These are phyloP conservation scores for Emmonsiellopsis sp. DNA, from an alignment of 2,329 filamentous ascomycete species.

Conservation along the genomic window DNA sequence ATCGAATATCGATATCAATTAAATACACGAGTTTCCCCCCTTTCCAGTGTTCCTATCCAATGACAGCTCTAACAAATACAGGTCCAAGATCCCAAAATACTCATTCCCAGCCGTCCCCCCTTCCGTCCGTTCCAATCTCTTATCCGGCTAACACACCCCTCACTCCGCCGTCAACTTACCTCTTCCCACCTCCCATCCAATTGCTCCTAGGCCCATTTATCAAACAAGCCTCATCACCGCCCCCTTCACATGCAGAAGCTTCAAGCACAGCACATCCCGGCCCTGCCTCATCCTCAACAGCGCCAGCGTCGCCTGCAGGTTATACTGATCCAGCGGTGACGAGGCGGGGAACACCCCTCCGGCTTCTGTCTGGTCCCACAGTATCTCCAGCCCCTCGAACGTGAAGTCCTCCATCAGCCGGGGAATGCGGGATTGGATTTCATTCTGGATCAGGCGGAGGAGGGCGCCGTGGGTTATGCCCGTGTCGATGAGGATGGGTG, in stretches of 20 bases:
- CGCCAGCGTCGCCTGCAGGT: slow-evolving; percentile 6
- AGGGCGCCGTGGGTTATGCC: slow-evolving; percentile 2
- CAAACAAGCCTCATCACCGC: slow-evolving; percentile 6
- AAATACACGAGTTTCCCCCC: too few relatives aligned
- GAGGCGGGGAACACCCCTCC: slow-evolving; percentile 2
- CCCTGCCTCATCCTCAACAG: slow-evolving; percentile 8
- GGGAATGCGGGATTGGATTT: slow-evolving; percentile 5
- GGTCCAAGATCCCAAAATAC: too few relatives aligned
- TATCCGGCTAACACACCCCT: too few relatives aligned
- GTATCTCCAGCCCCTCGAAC: slow-evolving; percentile 10
- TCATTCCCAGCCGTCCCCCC: too few relatives aligned
- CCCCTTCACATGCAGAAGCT: slow-evolving; percentile 4
- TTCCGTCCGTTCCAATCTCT: too few relatives aligned
- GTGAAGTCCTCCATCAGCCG: slow-evolving; percentile 5
- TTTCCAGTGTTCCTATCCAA: too few relatives aligned
- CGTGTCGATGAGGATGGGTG: slow-evolving; percentile 7
- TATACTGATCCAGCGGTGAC: slow-evolving; percentile 7
- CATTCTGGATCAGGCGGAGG: slow-evolving; percentile 8
- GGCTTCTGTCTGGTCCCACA: slow-evolving; percentile 6
- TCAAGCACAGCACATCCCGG: slow-evolving; percentile 8
- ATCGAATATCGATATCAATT: background rate
- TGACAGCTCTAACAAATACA: too few relatives aligned
- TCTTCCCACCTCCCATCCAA: too few relatives aligned
- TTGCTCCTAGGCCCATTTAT: background rate
- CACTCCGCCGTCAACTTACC: too few relatives aligned